Evolutionary conservation across 2,329 filamentous ascomycete genomes (phyloP), one percentile per base, ranked within the genome.

Genomic region (Fusarium euwallaceae): DNA sequence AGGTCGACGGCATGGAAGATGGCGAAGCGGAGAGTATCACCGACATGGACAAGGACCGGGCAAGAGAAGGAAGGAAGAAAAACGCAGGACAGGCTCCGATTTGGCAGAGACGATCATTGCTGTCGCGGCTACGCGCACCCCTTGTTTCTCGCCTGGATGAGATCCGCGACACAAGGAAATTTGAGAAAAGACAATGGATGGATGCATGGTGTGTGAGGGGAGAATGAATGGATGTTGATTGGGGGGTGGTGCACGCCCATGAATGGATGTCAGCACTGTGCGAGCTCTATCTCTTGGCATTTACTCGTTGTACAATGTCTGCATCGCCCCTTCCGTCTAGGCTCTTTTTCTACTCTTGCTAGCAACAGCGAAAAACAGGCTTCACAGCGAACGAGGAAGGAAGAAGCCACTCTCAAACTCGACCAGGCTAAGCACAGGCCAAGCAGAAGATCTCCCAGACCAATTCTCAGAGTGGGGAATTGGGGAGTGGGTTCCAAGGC

Each of bases 371-470:
- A 51, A 67, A 67, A 61, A 43, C 61, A 39, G 45, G 53, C 64
- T 55, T 59, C 41, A 32, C 20, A 55, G 17, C 63, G 34, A 55
- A 14, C 63, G 34, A 32, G 55, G 53, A n/a, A 36, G 48, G 17
- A 58, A 62, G 27, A 58, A 66, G 39, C 45, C 22, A 60, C 37
- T 16, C 56, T 48, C 55, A n/a, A 36, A 59, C 55, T 27, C 22
- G 41, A 63, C 45, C 58, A 64, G 56, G 29, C 22, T 17, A 27
- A 58, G 66, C 69, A 62, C 69, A 71, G 63, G 66, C 66, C 74
- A 71, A 68, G 62, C 67, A 55, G 72, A 68, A 67, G 74, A 76
- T 76, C 68, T 70, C 55, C 55, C 72, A 71, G 72, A 69, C 69
- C 56, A 68, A 75, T 75, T 70, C 65, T 48, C 61, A 72, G 48